A percentile compares a stretch with the other conserved stretches of the same genome.
Conservation (phyloP, 257 asterid genomes). For the Ocimum tenuiflorum region DNA sequence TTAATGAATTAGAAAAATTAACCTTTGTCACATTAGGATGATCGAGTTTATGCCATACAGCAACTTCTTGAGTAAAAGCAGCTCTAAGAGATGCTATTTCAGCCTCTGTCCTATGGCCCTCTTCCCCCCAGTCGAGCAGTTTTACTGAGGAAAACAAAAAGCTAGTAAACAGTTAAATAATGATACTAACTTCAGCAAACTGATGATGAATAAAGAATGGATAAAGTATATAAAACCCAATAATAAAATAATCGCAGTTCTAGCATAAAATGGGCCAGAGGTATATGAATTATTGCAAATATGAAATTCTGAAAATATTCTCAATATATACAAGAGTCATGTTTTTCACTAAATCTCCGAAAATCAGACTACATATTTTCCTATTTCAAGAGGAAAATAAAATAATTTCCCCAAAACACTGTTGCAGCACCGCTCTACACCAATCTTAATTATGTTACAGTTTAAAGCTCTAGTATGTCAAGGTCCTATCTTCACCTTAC, state of each 20-base stretch:
- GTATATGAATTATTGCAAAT: background rate
- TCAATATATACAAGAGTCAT: background rate
- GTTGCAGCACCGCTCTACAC: background rate
- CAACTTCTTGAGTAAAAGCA: conserved; percentile 86
- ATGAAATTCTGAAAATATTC: background rate
- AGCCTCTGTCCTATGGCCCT: conserved; percentile 73
- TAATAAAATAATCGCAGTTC: too few relatives aligned
- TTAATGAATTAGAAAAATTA: background rate
- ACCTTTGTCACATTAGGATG: conserved; percentile 93
- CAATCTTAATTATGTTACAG: background rate
- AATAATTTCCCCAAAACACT: background rate
- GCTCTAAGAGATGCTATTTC: conserved; percentile 68
- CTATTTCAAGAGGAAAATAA: background rate
- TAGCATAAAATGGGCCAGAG: background rate
- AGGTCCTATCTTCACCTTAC: too few relatives aligned
- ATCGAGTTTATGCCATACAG: conserved; percentile 87
- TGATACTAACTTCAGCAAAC: background rate
- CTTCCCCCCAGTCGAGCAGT: conserved; percentile 90
- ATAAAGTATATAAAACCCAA: too few relatives aligned
- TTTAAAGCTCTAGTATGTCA: background rate
- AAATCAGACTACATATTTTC: background rate
- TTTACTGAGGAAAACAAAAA: conserved; percentile 45
- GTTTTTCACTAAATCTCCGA: background rate
- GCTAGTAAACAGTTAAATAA: conserved; percentile 19
- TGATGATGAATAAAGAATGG: background rate